Conservation (phyloP, 1,284 basidiomycete species). For the Serendipita sp. region DNA sequence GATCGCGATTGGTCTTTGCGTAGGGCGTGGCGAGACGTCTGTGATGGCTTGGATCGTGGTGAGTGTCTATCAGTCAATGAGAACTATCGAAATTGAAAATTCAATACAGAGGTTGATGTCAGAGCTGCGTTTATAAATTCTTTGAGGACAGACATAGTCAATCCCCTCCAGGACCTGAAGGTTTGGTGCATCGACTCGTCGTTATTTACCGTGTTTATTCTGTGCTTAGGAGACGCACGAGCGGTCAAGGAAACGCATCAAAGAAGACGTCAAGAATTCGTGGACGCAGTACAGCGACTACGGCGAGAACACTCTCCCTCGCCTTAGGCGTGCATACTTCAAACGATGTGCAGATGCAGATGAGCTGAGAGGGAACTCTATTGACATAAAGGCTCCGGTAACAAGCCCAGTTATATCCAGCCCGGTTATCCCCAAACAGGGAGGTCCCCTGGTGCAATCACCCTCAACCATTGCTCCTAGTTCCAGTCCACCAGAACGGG, state of each 20-base stretch:
- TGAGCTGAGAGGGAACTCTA: slow-evolving; percentile 29
- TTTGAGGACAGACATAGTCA: slow-evolving; percentile 58
- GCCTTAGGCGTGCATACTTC: slow-evolving; percentile 59
- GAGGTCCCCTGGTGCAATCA: not conserved
- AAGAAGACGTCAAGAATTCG: slow-evolving; percentile 73
- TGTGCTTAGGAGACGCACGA: slow-evolving; percentile 63
- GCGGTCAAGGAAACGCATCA: slow-evolving; percentile 75
- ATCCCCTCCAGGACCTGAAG: slow-evolving; percentile 49
- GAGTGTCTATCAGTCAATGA: slow-evolving; percentile 14
- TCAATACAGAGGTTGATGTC: slow-evolving; percentile 54
- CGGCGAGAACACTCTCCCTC: slow-evolving; percentile 58
- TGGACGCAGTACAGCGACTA: slow-evolving; percentile 60
- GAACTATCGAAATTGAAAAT: slow-evolving; percentile 6
- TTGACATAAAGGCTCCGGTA: not conserved
- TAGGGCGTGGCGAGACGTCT: slow-evolving; percentile 65
- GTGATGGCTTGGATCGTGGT: slow-evolving; percentile 74
- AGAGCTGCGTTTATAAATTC: slow-evolving; percentile 62
- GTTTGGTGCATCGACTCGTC: slow-evolving; percentile 23
- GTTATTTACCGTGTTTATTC: not conserved
- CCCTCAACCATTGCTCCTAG: not conserved
- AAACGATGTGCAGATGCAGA: slow-evolving; percentile 76
- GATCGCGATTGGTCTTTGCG: slow-evolving; percentile 22
- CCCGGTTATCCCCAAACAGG: not conserved
- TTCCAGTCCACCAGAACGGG: not conserved
- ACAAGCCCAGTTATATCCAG: slow-evolving; percentile 19